These are phyloP conservation scores for Chenopodium suecicum DNA, from an alignment of 148 eudicot genomes.

Conservation along the genomic window DNA sequence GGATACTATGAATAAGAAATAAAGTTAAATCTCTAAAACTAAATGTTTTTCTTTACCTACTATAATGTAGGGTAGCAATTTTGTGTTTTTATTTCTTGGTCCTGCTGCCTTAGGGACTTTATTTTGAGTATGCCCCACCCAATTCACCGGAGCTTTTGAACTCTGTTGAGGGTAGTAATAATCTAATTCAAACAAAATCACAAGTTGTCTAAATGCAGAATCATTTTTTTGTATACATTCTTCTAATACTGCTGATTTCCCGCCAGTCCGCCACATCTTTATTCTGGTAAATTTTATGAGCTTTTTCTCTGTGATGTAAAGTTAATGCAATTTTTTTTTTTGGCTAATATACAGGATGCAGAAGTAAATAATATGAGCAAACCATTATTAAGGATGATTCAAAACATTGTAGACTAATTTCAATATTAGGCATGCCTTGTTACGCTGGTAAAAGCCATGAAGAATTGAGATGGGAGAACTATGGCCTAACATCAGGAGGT, in stretches of 20 bases:
- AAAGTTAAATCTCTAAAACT: not conserved
- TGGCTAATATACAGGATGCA: constrained; percentile 25
- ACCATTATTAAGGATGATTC: constrained; percentile 10
- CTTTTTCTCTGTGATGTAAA: constrained; percentile 25
- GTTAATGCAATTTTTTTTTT: constrained; percentile 18
- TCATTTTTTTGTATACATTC: not conserved
- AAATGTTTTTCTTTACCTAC: not conserved
- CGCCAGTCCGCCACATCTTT: not conserved
- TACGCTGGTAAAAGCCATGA: constrained; percentile 47
- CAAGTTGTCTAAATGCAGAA: not conserved
- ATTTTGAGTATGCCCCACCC: too few species aligned
- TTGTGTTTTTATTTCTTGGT: not conserved
- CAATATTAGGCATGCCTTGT: constrained; percentile 43
- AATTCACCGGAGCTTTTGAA: not conserved
- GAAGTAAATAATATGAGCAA: constrained; percentile 16
- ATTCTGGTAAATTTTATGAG: not conserved
- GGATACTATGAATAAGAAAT: not conserved
- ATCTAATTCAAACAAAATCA: not conserved
- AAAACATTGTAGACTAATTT: constrained; percentile 6
- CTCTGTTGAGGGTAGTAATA: not conserved
- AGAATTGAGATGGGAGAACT: constrained; percentile 51
- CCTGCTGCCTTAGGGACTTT: not conserved
- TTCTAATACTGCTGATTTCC: not conserved
- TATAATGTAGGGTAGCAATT: not conserved
- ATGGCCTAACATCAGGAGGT: constrained; percentile 36